Evolutionary conservation across 805 yeast genomes (phyloP), one percentile per base, ranked within the genome.

Genomic region (Candida corydali): DNA sequence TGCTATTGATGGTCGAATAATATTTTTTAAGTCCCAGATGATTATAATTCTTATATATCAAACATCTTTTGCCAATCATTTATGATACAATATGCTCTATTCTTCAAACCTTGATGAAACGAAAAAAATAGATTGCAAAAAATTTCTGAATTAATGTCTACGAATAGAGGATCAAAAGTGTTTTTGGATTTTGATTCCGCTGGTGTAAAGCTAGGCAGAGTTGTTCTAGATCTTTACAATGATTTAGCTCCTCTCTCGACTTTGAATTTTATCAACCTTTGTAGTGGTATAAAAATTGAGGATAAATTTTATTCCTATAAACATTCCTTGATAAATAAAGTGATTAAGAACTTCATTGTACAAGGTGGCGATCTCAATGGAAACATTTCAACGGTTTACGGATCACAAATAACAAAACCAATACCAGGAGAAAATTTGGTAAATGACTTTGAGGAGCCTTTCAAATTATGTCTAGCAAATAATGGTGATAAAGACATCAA

Each of bases 341-440:
- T 81, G 2, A 64, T 83, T 35, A 78, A 75, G 50, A 83, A 80
- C 52, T 84, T 84, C 50, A 75, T 82, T 67, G 59, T 83, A 12
- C 89, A 82, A 54, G 79, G 77, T 3, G 89, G 89, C 26, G 86
- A 80, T 50, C 50, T 73, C 2, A 65, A 45, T 17, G 69, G 79
- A 58, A 51, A 49, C 20, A 40, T 50, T 3, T 43, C 59, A 8
- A 37, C 49, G n/a, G 34, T 41, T 16, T 54, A 44, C 8, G 50
- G 42, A 3, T 3, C 3, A 12, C 20, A 35, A 2, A 26, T 51
- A 0, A 78, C 78, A 8, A 33, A 20, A 10, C 23, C 38, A 3
- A 41, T 41, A 44, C 70, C 63, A 18, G 82, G 78, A 47, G 93
- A 83, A 52, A 82, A 83, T 52, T 31, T 64, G 15, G 20, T 8